Evolutionary conservation across 2,329 filamentous ascomycete genomes (phyloP).

Genomic region (Pestalotiopsis sp.): DNA sequence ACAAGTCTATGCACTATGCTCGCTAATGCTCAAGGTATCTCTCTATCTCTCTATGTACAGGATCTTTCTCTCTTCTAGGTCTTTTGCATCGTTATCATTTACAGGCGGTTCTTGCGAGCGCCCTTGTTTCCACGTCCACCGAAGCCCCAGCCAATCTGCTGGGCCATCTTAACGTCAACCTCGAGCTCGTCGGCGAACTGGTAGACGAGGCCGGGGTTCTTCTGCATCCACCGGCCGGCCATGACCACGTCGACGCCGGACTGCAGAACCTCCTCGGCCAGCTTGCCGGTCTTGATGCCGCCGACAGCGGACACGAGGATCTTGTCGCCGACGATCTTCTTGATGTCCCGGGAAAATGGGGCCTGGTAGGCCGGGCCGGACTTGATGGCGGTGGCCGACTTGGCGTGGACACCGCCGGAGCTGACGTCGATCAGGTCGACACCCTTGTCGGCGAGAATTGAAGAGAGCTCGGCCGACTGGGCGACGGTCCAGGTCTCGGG

Average conservation of each 20-base stretch:
- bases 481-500: constrained; percentile 63
- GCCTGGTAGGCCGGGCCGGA: constrained; percentile 66
- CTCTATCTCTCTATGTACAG: neutral
- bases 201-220: constrained; percentile 60
- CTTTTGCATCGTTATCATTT: neutral
- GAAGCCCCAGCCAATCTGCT: constrained; percentile 61
- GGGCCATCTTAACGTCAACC: constrained; percentile 46
- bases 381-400: constrained; percentile 49
- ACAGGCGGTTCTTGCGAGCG: constrained; percentile 2
- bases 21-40: neutral
- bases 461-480: constrained; percentile 62
- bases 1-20: neutral
- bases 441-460: constrained; percentile 60
- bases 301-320: constrained; percentile 58
- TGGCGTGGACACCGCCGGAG: constrained; percentile 61
- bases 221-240: constrained; percentile 57
- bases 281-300: constrained; percentile 44
- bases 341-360: constrained; percentile 65
- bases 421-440: constrained; percentile 74
- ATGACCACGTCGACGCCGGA: constrained; percentile 50
- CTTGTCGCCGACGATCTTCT: constrained; percentile 66
- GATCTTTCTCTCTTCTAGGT: neutral
- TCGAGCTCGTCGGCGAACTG: constrained; percentile 57
- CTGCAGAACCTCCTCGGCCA: constrained; percentile 51
- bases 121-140: constrained; percentile 36